Evolutionary conservation across 2,329 filamentous ascomycete species (phyloP).

Genomic region (Xylariaceae sp.): DNA sequence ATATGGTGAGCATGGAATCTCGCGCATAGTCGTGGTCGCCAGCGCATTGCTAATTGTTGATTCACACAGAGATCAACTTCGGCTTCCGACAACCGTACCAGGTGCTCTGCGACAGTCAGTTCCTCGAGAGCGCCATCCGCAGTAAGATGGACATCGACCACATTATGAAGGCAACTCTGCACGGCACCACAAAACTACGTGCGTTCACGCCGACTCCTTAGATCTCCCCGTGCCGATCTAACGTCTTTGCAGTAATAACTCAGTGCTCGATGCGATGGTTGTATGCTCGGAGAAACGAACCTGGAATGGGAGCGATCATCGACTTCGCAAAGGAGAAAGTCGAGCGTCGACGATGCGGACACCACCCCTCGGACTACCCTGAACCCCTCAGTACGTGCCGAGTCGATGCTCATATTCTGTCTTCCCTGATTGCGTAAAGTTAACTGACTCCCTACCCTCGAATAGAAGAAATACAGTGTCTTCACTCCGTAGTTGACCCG

Average conservation of each 20-base stretch:
- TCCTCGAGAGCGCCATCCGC: conserved; percentile 72
- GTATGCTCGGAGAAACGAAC: conserved; percentile 56
- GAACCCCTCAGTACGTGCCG: conserved; percentile 50
- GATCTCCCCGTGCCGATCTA: conserved; percentile 62
- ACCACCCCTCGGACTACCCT: conserved; percentile 66
- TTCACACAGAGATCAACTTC: conserved; percentile 58
- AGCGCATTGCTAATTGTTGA: neutral
- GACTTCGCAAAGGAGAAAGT: conserved; percentile 63
- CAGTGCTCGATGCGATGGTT: conserved; percentile 77
- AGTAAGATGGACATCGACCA: conserved; percentile 87
- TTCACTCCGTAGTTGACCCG: conserved; percentile 71
- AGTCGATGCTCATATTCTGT: neutral
- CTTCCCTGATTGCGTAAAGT: neutral
- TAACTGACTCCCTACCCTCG: conserved; percentile 2
- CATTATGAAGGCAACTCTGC: conserved; percentile 73
- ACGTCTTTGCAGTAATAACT: conserved; percentile 57
- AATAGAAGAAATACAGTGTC: conserved; percentile 58
- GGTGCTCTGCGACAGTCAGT: conserved; percentile 79
- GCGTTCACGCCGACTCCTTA: conserved; percentile 34
- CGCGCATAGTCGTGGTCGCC: neutral
- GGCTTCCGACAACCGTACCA: conserved; percentile 94
- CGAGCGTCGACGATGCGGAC: conserved; percentile 72
- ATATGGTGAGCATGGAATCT: conserved; percentile 46
- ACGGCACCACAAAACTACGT: conserved; percentile 45
- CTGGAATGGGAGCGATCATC: conserved; percentile 56